Evolutionary conservation across 1,284 basidiomycete species (phyloP), one percentile per base, ranked within the genome.

Genomic region (Moesziomyces antarcticus): DNA sequence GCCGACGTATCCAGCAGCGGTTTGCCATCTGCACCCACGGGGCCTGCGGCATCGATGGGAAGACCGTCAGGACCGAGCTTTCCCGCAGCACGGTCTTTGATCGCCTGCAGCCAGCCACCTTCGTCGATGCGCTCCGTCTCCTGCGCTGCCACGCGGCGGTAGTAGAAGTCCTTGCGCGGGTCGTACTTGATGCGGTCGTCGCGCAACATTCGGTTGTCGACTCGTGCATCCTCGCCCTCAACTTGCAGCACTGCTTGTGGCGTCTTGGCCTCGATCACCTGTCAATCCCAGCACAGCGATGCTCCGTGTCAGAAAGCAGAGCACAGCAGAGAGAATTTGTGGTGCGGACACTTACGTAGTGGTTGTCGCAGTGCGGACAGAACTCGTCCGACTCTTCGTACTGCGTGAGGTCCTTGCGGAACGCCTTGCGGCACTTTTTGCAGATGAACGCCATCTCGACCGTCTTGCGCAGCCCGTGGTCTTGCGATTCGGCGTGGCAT

Each of bases 361-460:
- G 93, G 83, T 99, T 98, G 85, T 97, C 94, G 84, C 96, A 98
- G 85, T 97, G 92, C 0, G 97, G 96, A 83, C 97, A 99, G 85
- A 91, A 98, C 86, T 99, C 96, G 84, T 99, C 96, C 73, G 92
- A 92, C 84, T 97, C 94, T 81, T 99, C 97, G 82, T 93, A 98
- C 27, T 85, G 86, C 0, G 87, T 77, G 91, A 97, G 93, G 84
- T 97, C 93, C 86, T 99, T 98, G 68, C 96, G 86, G 85, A 99
- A 98, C 2, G 93, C 94, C 85, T 95, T 95, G 84, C 92, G 92
- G 87, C 97, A 99, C 86, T 97, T 97, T 85, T 99, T 99, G 88
- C 97, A 99, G 78, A 93, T 86, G 84, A 99, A 97, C 0, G 87
- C 87, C 93, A 99, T 94, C 86, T 98, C 96, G 46, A 87, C 88